Percentiles rank a stretch among this genome's conserved stretches.
These are phyloP conservation scores for Diaporthe batatas DNA, from an alignment of 2,329 filamentous ascomycete species.

Conservation along the genomic window DNA sequence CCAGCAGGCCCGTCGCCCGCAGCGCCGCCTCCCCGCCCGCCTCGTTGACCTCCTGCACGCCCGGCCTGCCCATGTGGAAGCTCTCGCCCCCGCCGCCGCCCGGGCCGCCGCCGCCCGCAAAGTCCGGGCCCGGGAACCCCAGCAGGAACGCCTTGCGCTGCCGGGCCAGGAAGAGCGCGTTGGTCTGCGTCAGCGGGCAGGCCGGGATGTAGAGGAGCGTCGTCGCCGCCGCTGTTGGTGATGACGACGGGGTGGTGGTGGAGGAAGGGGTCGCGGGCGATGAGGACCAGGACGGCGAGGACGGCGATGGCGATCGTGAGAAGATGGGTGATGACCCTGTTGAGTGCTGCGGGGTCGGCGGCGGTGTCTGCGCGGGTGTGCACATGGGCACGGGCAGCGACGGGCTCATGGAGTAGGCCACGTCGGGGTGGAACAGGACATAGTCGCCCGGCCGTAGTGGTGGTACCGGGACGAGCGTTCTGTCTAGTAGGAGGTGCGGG, in stretches of 20 bases:
- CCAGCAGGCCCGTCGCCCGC: constrained; percentile 57
- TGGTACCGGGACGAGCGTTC: constrained; percentile 79
- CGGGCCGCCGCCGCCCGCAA: constrained; percentile 50
- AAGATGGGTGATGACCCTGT: not conserved
- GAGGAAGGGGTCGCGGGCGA: constrained; percentile 1
- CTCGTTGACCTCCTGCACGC: constrained; percentile 55
- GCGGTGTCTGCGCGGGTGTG: not conserved
- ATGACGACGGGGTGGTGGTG: not conserved
- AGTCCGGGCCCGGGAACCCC: constrained; percentile 58
- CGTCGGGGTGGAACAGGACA: constrained; percentile 80
- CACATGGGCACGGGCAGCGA: constrained; percentile 40
- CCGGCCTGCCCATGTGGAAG: constrained; percentile 52
- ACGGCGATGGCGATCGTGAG: constrained; percentile 24
- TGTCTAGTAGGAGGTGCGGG: constrained; percentile 76
- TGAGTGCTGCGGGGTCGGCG: not conserved
- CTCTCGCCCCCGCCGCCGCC: constrained; percentile 52
- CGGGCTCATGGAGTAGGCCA: constrained; percentile 71
- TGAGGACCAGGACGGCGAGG: not conserved
- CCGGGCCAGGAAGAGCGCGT: constrained; percentile 57
- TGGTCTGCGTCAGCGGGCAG: constrained; percentile 58
- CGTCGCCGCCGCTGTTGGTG: not conserved
- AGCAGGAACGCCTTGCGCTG: constrained; percentile 58
- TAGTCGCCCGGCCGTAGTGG: constrained; percentile 80
- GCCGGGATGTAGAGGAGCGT: constrained; percentile 57
- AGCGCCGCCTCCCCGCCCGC: constrained; percentile 56